Conservation (phyloP, 2,329 filamentous ascomycete genomes). For the Claviceps arundinis region DNA sequence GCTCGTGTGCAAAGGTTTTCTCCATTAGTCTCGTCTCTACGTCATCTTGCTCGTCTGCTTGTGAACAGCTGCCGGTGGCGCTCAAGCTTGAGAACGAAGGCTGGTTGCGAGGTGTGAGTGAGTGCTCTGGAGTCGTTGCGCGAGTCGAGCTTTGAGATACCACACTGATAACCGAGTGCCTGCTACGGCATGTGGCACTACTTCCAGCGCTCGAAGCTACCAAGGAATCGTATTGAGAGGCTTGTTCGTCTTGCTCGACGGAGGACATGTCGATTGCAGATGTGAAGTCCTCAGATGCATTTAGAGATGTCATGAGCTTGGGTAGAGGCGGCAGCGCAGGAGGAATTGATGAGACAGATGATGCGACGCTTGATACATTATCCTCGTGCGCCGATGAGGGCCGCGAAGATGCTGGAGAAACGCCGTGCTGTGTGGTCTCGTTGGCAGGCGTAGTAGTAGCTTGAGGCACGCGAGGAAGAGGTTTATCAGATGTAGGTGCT, state of each 20-base stretch:
- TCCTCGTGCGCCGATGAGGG: conserved; percentile 31
- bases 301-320: conserved; percentile 38
- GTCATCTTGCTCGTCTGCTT: conserved; percentile 66
- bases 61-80: conserved; percentile 47
- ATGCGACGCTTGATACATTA: conserved; percentile 27
- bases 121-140: conserved; percentile 70
- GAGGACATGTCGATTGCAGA: conserved; percentile 26
- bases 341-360: conserved; percentile 34
- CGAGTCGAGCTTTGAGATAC: conserved; percentile 74
- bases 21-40: conserved; percentile 76
- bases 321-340: conserved; percentile 42
- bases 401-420: conserved; percentile 26
- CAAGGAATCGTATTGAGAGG: conserved; percentile 53
- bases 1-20: conserved; percentile 80
- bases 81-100: conserved; percentile 58
- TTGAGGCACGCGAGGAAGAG: conserved; percentile 52
- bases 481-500: conserved; percentile 45
- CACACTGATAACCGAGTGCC: conserved; percentile 69
- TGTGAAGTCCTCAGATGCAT: conserved; percentile 33
- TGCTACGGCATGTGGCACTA: conserved; percentile 64
- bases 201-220: conserved; percentile 66
- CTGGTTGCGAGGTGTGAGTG: conserved; percentile 39
- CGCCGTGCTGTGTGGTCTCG: conserved; percentile 13
- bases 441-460: conserved; percentile 29
- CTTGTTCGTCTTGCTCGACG: conserved; percentile 37